These are phyloP conservation scores for Serendipita indica DNA, from an alignment of 768 basidiomycete species.

Conservation along the genomic window DNA sequence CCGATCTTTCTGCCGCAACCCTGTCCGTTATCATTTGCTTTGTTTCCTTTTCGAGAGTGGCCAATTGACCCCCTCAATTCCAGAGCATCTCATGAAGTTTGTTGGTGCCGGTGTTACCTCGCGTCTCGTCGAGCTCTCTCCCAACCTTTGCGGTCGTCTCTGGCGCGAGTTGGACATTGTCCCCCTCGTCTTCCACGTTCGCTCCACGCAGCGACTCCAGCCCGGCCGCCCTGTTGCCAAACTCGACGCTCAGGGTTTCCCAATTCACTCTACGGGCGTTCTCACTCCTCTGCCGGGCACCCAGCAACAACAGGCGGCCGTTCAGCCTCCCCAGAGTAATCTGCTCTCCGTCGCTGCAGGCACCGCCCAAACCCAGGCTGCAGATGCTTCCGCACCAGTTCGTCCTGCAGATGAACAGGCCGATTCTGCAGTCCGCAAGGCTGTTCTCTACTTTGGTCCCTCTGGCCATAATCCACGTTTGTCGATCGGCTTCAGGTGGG, in stretches of 20 bases:
- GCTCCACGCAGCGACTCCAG: constrained; percentile 2
- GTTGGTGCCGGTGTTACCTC: constrained; percentile 69
- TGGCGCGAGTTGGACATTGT: constrained; percentile 77
- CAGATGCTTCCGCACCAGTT: constrained; percentile 23
- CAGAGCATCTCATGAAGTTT: constrained; percentile 69
- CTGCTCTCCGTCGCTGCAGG: constrained; percentile 28
- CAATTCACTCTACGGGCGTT: not conserved
- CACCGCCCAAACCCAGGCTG: constrained; percentile 49
- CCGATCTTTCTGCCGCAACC: constrained; percentile 16
- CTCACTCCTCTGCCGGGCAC: not conserved
- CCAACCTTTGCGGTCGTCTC: constrained; percentile 71
- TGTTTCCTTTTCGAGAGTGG: constrained; percentile 17
- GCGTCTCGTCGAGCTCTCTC: constrained; percentile 38
- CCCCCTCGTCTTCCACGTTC: constrained; percentile 44
- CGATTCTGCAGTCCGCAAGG: constrained; percentile 75
- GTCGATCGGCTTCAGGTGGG: constrained; percentile 38
- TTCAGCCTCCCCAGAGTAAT: not conserved
- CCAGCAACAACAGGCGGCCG: not conserved
- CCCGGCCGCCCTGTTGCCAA: not conserved
- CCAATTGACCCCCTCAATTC: not conserved
- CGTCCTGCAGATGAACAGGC: constrained; percentile 74
- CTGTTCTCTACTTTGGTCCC: constrained; percentile 38
- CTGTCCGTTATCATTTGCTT: not conserved
- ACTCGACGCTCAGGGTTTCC: not conserved
- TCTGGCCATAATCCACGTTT: constrained; percentile 69